A percentile compares a stretch with the other conserved stretches of the same genome.
Conservation (phyloP, 495 filamentous ascomycete genomes). For the Parathielavia appendiculata region DNA sequence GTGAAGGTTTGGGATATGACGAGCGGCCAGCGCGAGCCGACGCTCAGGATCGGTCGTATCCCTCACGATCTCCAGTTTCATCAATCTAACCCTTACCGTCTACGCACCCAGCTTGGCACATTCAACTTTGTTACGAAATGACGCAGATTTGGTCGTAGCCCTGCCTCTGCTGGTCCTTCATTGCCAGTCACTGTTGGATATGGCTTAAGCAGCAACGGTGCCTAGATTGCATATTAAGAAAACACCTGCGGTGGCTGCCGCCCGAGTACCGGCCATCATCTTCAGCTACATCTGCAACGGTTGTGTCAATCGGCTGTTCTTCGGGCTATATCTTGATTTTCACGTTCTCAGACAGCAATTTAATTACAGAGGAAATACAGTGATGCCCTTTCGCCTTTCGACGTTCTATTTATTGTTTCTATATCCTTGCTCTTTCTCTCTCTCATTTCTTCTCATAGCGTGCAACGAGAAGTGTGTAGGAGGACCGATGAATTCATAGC, state of each 20-base stretch:
- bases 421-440: background rate
- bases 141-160: background rate
- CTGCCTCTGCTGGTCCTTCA: background rate
- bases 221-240: background rate
- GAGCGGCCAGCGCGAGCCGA: slow-evolving; percentile 9
- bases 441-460: background rate
- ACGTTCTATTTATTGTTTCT: background rate
- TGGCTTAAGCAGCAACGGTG: background rate
- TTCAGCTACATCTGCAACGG: background rate
- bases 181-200: background rate
- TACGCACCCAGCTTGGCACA: background rate
- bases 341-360: background rate
- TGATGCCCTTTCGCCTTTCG: background rate
- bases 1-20: slow-evolving; percentile 35
- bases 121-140: background rate
- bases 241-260: background rate
- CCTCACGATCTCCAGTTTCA: background rate
- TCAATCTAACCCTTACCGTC: slow-evolving; percentile 17
- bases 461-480: background rate
- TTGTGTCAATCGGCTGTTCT: slow-evolving; percentile 1
- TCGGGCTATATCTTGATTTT: background rate
- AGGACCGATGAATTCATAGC: background rate
- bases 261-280: background rate
- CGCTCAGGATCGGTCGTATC: slow-evolving; percentile 12
- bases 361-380: background rate